Evolutionary conservation across 345 rosid species (phyloP).

Genomic region (Syzygium aqueum): DNA sequence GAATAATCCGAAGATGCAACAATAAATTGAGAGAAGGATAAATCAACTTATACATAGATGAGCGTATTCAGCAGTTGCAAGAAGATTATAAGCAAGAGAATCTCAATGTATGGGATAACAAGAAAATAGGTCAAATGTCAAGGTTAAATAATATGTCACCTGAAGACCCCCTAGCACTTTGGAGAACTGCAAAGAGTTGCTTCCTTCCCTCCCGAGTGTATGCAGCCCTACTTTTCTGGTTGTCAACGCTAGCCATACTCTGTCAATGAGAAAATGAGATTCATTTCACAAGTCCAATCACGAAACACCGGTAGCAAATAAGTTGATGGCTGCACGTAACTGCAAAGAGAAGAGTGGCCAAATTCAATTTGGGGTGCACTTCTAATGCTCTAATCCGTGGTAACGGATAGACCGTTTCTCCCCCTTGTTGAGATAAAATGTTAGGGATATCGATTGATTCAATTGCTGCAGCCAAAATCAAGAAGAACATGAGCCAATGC

Average conservation of each 20-base stretch:
- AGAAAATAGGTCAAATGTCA: not conserved
- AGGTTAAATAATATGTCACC: constrained; percentile 23
- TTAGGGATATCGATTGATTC: constrained; percentile 82
- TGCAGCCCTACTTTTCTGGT: constrained; percentile 67
- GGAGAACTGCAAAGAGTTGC: constrained; percentile 94
- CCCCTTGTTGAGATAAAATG: constrained; percentile 90
- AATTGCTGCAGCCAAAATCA: constrained; percentile 50
- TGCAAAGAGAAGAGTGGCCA: constrained; percentile 83
- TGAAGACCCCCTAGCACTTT: constrained; percentile 98
- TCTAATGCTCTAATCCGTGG: constrained; percentile 77
- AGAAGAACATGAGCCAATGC: constrained; percentile 1
- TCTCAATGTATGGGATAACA: not conserved
- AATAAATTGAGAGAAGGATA: not conserved
- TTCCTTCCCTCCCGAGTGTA: constrained; percentile 94
- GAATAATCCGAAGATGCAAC: not conserved
- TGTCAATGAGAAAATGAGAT: constrained; percentile 24
- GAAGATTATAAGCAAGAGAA: not conserved
- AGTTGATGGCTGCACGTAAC: constrained; percentile 36
- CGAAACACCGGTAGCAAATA: not conserved
- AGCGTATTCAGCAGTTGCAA: not conserved
- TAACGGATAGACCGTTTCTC: constrained; percentile 92
- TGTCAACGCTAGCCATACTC: constrained; percentile 54
- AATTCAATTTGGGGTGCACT: constrained; percentile 88
- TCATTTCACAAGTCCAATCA: constrained; percentile 3
- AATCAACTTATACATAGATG: not conserved